These are phyloP conservation scores for Larix kaempferi DNA, from an alignment of 75 land plant species.

Conservation along the genomic window DNA sequence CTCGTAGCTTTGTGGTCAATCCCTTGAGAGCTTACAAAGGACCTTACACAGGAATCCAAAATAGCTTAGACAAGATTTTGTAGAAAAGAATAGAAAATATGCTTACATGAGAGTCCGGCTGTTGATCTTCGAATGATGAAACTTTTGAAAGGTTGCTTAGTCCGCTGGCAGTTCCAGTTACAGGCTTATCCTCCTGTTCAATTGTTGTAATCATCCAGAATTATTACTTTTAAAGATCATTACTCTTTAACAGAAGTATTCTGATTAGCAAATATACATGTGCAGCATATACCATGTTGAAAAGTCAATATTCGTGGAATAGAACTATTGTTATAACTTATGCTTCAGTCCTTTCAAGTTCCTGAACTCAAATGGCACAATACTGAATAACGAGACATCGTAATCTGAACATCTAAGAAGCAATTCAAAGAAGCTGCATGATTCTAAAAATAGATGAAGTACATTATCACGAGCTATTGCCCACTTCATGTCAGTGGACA, in stretches of 20 bases:
- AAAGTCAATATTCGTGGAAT: background rate
- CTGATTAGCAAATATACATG: background rate
- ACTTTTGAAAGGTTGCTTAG: conserved; percentile 12
- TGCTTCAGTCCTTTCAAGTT: background rate
- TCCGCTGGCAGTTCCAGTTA: conserved; percentile 5
- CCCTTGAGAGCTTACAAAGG: conserved; percentile 16
- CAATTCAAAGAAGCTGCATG: background rate
- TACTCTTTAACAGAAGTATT: background rate
- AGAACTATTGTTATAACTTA: background rate
- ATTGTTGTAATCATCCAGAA: background rate
- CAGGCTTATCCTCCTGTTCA: conserved; percentile 11
- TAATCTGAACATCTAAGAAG: background rate
- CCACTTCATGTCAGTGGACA: background rate
- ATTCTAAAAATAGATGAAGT: background rate
- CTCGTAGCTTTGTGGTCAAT: conserved; percentile 51
- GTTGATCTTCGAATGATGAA: conserved; percentile 13
- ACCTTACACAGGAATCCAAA: background rate
- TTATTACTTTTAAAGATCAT: background rate
- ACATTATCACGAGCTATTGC: background rate
- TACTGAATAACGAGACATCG: background rate
- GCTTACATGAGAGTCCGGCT: conserved; percentile 4
- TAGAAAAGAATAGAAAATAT: background rate
- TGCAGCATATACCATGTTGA: background rate
- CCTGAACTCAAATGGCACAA: background rate
- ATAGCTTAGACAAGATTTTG: background rate